Conservation (phyloP, 805 yeast genomes). For the Diddensiella santjacobensis region DNA sequence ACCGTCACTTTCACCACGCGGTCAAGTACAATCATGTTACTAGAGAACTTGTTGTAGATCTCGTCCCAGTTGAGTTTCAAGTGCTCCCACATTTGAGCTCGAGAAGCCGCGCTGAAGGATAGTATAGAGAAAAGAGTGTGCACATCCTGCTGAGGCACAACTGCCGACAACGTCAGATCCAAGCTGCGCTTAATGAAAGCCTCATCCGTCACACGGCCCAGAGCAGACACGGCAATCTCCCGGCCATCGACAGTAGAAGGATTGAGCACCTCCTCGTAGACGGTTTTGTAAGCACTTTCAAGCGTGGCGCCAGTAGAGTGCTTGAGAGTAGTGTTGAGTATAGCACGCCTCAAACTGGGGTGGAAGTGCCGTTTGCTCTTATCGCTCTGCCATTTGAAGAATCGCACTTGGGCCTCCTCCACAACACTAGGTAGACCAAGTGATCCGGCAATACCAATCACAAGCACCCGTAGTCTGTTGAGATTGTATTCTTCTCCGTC, state of each 20-base stretch:
- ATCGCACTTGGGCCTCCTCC: slow-evolving; percentile 40
- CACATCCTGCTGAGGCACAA: slow-evolving; percentile 50
- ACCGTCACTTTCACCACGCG: slow-evolving; percentile 63
- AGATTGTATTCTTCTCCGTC: slow-evolving; percentile 44
- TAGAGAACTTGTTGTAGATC: slow-evolving; percentile 64
- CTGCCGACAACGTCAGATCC: slow-evolving; percentile 40
- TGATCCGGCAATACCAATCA: slow-evolving; percentile 57
- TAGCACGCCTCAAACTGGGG: slow-evolving; percentile 45
- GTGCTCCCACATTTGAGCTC: slow-evolving; percentile 64
- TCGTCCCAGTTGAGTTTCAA: slow-evolving; percentile 65
- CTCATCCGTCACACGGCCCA: slow-evolving; percentile 45
- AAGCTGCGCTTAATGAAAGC: slow-evolving; percentile 40
- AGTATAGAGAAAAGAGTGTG: slow-evolving; percentile 48
- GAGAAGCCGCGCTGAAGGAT: slow-evolving; percentile 43
- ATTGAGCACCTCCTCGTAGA: slow-evolving; percentile 44
- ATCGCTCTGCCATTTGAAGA: slow-evolving; percentile 41
- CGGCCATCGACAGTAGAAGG: slow-evolving; percentile 55
- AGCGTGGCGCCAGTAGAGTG: slow-evolving; percentile 35
- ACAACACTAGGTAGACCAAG: slow-evolving; percentile 47
- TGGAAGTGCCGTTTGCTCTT: slow-evolving; percentile 39
- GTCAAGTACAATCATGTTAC: slow-evolving; percentile 78
- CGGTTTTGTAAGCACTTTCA: slow-evolving; percentile 37
- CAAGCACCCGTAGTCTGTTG: slow-evolving; percentile 58
- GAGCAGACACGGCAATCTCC: slow-evolving; percentile 54
- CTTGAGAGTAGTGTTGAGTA: slow-evolving; percentile 44